These are phyloP conservation scores for Septoria petroselini DNA, from an alignment of 2,329 filamentous ascomycete genomes.

Conservation along the genomic window DNA sequence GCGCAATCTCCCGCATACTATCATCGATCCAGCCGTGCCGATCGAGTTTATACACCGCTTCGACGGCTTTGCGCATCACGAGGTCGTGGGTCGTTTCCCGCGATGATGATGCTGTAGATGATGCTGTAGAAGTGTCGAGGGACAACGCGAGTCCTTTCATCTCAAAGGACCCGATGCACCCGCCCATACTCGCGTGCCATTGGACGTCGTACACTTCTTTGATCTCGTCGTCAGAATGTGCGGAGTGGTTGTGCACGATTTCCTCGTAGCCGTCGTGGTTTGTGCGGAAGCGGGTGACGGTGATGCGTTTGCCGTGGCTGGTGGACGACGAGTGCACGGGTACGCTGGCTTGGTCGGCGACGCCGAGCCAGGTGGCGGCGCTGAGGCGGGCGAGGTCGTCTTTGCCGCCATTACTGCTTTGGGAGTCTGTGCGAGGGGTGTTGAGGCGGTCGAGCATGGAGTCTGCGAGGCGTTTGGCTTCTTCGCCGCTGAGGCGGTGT, in stretches of 20 bases:
- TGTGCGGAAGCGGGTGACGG: constrained; percentile 43
- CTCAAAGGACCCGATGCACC: constrained; percentile 43
- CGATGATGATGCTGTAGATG: constrained; percentile 4
- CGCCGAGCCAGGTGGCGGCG: constrained; percentile 45
- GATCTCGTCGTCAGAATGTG: constrained; percentile 40
- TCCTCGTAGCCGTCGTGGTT: constrained; percentile 36
- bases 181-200: constrained; percentile 44
- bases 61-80: constrained; percentile 24
- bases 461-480: constrained; percentile 48
- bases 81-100: constrained; percentile 26
- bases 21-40: constrained; percentile 22
- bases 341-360: constrained; percentile 36
- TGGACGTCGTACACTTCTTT: constrained; percentile 47
- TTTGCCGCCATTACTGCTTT: too few species aligned
- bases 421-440: constrained; percentile 35
- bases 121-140: constrained; percentile 13
- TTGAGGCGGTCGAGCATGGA: constrained; percentile 43
- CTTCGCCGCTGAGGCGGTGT: constrained; percentile 43
- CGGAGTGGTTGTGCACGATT: constrained; percentile 39
- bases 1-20: constrained; percentile 26
- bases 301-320: constrained; percentile 39
- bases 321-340: constrained; percentile 39
- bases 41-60: constrained; percentile 22
- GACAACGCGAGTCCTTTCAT: constrained; percentile 44
- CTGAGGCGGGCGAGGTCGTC: constrained; percentile 41